A percentile compares a stretch with the other conserved stretches of the same genome.
Evolutionary conservation across 1,139 yeast genomes (phyloP).

Genomic region (Komagataea norvegica): DNA sequence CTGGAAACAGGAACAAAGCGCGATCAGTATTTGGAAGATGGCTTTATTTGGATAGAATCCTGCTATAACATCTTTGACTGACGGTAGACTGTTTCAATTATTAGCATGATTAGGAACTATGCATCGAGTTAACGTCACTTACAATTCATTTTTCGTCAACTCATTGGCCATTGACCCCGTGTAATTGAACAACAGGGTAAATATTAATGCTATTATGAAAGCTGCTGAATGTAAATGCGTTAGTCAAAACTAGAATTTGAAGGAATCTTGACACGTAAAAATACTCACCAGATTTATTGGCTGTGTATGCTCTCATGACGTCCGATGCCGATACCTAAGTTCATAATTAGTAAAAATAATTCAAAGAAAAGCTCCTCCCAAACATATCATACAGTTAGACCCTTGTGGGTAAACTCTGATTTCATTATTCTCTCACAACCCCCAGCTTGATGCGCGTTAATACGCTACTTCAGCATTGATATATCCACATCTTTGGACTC

Average conservation of each 20-base stretch:
- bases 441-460: neutral
- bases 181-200: constrained; percentile 12
- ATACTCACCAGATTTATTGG: constrained; percentile 11
- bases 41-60: constrained; percentile 17
- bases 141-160: constrained; percentile 16
- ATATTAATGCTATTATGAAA: constrained; percentile 8
- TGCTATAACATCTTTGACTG: constrained; percentile 12
- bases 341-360: neutral
- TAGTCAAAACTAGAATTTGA: no score
- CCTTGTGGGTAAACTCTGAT: constrained; percentile 1
- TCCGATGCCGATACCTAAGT: constrained; percentile 9
- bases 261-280: no score
- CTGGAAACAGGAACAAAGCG: constrained; percentile 12
- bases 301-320: constrained; percentile 4
- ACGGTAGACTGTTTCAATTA: constrained; percentile 12
- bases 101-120: neutral
- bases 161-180: constrained; percentile 11
- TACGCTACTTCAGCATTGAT: no score
- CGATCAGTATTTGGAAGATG: constrained; percentile 15
- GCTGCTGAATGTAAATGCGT: constrained; percentile 6
- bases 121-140: constrained; percentile 3
- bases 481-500: no score
- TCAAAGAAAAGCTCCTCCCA: no score
- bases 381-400: constrained; percentile 2
- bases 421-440: neutral